These are phyloP conservation scores for Cercospora janseana DNA, from an alignment of 2,329 filamentous ascomycete species.

Conservation along the genomic window DNA sequence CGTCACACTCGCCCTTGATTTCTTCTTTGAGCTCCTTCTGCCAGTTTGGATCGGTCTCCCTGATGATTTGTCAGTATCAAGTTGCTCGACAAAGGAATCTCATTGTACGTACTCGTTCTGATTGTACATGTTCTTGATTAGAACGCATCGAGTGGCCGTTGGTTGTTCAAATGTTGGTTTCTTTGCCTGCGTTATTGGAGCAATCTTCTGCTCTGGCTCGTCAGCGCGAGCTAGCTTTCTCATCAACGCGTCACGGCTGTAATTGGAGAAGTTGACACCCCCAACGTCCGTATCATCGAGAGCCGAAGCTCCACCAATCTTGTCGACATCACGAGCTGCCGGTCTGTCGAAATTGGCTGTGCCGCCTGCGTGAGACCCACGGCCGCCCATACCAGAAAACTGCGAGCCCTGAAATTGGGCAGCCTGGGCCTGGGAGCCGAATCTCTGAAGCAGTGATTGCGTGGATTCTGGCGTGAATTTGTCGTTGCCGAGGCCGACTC, in stretches of 20 bases:
- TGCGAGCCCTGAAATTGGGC: slow-evolving; percentile 59
- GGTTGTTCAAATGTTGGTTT: slow-evolving; percentile 77
- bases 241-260: slow-evolving; percentile 98
- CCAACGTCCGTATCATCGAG: slow-evolving; percentile 96
- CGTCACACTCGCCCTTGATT: slow-evolving; percentile 86
- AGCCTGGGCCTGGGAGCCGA: slow-evolving; percentile 66
- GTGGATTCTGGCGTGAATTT: slow-evolving; percentile 99
- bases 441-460: slow-evolving; percentile 86
- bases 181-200: slow-evolving; percentile 51
- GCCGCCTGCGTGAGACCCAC: slow-evolving; percentile 76
- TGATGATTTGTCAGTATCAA: slow-evolving; percentile 40
- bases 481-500: slow-evolving; percentile 98
- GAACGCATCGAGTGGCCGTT: slow-evolving; percentile 88
- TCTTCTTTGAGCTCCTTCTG: slow-evolving; percentile 92
- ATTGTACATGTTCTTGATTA: slow-evolving; percentile 95
- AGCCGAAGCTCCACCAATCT: slow-evolving; percentile 82
- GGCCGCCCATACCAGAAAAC: slow-evolving; percentile 86
- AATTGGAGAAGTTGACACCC: slow-evolving; percentile 99
- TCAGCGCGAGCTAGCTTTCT: slow-evolving; percentile 95
- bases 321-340: slow-evolving; percentile 76
- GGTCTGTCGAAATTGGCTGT: slow-evolving; percentile 81
- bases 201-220: slow-evolving; percentile 70
- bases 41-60: slow-evolving; percentile 81
- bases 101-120: slow-evolving; percentile 66
- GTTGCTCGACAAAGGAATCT: not conserved